Conservation (phyloP, 345 rosid species). For the Adansonia digitata region DNA sequence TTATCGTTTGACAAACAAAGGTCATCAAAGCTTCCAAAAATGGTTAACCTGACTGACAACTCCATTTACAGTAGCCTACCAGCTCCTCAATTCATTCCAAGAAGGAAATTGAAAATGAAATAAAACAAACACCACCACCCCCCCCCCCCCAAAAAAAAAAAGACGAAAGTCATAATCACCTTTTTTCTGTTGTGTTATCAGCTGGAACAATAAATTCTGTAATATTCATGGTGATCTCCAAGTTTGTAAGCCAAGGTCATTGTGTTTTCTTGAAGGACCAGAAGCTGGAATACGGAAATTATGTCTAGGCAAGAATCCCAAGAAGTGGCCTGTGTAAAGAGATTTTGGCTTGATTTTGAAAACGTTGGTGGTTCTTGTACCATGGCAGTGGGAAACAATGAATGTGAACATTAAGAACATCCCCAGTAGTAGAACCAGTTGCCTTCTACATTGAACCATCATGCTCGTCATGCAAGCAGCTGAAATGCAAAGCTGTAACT, state of each 20-base stretch:
- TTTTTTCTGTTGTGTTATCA: background rate
- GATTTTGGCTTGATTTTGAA: slow-evolving; percentile 40
- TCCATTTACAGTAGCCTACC: background rate
- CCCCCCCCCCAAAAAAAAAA: background rate
- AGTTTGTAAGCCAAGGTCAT: slow-evolving; percentile 66
- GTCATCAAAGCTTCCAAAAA: slow-evolving; percentile 4
- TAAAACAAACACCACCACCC: too few species aligned
- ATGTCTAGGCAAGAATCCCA: slow-evolving; percentile 75
- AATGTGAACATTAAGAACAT: slow-evolving; percentile 23
- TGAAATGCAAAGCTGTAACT: too few species aligned
- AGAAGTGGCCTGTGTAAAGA: slow-evolving; percentile 45
- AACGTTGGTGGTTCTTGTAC: slow-evolving; percentile 42
- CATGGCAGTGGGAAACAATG: slow-evolving; percentile 31
- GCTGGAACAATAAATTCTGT: background rate
- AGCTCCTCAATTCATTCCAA: background rate
- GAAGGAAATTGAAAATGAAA: background rate
- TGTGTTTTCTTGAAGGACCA: slow-evolving; percentile 91
- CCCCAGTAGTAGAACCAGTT: slow-evolving; percentile 4
- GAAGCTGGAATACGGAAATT: slow-evolving; percentile 81
- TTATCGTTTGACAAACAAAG: background rate
- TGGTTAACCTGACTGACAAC: slow-evolving; percentile 11
- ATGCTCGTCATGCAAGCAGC: background rate
- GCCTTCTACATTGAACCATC: slow-evolving; percentile 43
- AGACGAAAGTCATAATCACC: slow-evolving; percentile 18
- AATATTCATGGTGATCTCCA: slow-evolving; percentile 50